Evolutionary conservation across 2,329 filamentous ascomycete species (phyloP), one percentile per base, ranked within the genome.

Genomic region (Neofusicoccum laricinum): DNA sequence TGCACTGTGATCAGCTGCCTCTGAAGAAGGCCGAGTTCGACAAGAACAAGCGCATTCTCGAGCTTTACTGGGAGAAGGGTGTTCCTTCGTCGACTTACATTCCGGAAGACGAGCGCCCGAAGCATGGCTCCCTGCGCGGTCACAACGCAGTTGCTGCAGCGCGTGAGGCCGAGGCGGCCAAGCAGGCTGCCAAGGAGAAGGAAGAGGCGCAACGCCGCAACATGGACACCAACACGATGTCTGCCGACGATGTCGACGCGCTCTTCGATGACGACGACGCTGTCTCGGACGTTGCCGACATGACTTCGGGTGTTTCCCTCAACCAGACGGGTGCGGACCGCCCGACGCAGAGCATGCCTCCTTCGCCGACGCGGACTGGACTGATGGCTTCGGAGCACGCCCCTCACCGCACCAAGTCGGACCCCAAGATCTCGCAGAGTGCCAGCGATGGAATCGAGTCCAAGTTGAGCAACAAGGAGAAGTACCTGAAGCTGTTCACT

Each of bases 41-140:
- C 78, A 98, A 98, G 84, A 93, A 96, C 76, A 92, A 93, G 81
- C 88, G 95, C 64, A 87, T 98, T 34, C 85, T 99, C 51, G 95
- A 99, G 80, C 86, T 99, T 15, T 99, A 97, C 84, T 99, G 95
- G 95, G 95, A 99, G 88, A 99, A 98, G 86, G 95, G 95, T 51
- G 93, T 98, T 7, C 92, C 94, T 32, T 98, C 93, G 67, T 97
- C 94, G 48, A 91, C 93, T 2, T 99, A 96, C 71, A 90, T 99
- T 61, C 95, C 95, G 2, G 95, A 99, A 75, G 95, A 99, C 75
- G 95, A 99, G 82, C 90, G 93, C 64, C 93, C 93, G 62, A 96
- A 95, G 84, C 88, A 90, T 58, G 88, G 86, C 64, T 85, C 86
- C 11, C 90, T 91, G 71, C 87, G 92, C 68, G 86, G 90, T 64